Percentiles rank a stretch among this genome's conserved stretches.
phyloP scores from a whole-genome alignment of 306 rosid genomes.

The Lathyrus tuberosus region DNA sequence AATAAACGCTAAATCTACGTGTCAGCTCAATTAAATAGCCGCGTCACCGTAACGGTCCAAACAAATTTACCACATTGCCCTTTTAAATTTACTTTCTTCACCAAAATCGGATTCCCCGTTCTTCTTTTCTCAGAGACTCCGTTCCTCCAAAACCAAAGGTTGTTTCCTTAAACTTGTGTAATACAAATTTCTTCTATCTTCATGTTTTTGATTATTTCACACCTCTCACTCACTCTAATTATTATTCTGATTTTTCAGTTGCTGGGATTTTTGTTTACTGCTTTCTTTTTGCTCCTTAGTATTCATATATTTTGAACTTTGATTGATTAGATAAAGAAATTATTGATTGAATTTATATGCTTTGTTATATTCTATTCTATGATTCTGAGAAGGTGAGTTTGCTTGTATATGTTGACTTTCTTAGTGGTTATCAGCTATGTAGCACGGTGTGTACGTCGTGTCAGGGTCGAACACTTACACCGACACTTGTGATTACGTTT shows the following conservation, averaged over 20 bases:
- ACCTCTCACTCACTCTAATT: background rate
- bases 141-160: conserved; percentile 22
- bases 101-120: background rate
- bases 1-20: background rate
- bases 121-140: conserved; percentile 14
- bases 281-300: background rate
- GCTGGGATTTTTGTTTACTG: background rate
- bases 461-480: no score
- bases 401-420: no score
- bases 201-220: background rate
- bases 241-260: background rate
- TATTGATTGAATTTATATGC: conserved; percentile 9
- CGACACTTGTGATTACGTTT: no score
- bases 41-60: background rate
- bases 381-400: conserved; percentile 7
- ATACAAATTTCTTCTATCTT: background rate
- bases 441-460: no score
- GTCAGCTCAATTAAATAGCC: background rate
- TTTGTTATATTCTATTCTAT: background rate
- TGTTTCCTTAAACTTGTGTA: background rate
- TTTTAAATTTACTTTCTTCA: background rate
- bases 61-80: conserved; percentile 7
- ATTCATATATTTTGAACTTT: background rate
- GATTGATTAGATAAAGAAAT: background rate
- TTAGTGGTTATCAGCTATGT: background rate